Conservation (phyloP, 352 stramenopile species). For the Pythium coloratum region DNA sequence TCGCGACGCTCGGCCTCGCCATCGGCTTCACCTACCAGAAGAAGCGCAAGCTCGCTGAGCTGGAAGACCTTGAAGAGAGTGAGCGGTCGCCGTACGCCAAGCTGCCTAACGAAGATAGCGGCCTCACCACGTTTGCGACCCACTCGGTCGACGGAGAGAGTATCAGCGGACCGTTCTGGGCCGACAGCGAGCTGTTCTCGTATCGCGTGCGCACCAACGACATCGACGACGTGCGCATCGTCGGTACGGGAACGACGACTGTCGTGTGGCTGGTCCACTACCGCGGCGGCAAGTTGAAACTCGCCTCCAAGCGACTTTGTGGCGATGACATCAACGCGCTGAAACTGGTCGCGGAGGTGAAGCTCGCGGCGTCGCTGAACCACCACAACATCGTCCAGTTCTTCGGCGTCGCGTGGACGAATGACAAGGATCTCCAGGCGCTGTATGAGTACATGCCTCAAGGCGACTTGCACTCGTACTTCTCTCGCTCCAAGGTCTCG, state of each 20-base stretch:
- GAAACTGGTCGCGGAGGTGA: constrained; percentile 4
- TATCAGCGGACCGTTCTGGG: neutral
- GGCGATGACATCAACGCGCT: neutral
- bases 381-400: constrained; percentile 21
- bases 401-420: constrained; percentile 25
- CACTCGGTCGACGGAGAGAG: neutral
- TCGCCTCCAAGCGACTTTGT: neutral
- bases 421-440: constrained; percentile 15
- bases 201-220: neutral
- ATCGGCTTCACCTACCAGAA: neutral
- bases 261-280: neutral
- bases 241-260: neutral
- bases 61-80: neutral
- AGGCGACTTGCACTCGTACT: constrained; percentile 21
- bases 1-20: neutral
- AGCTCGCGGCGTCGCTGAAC: constrained; percentile 3
- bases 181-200: neutral
- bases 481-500: neutral
- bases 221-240: neutral
- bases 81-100: neutral
- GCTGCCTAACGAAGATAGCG: neutral
- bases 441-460: constrained; percentile 26
- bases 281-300: neutral
- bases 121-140: neutral
- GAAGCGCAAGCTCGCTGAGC: neutral